Evolutionary conservation across 2,329 filamentous ascomycete species (phyloP), one percentile per base, ranked within the genome.

Genomic region (Neofusicoccum umdonicola): DNA sequence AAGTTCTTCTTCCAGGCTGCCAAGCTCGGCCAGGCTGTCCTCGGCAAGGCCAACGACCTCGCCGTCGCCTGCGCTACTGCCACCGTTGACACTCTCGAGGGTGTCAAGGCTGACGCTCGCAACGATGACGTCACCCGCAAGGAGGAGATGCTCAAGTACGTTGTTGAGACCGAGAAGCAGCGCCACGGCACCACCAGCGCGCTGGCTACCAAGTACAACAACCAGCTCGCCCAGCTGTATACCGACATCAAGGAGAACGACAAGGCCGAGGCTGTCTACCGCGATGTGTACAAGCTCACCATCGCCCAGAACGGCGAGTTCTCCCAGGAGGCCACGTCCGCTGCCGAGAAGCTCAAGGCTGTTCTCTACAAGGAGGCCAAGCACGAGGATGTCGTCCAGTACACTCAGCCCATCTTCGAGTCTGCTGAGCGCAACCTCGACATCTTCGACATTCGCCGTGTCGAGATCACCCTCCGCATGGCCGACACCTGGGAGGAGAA

Each of bases 1-100:
- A 76, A 80, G 50, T 80, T 78, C 66, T 68, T 65, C 15, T 72
- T 66, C 64, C 68, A 70, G 19, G 70, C 70, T 8, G 71, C 68
- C 66, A 70, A 69, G 63, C 67, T 72, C 35, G 69, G 69, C 48
- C 69, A 61, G 47, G 44, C 47, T 7, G 27, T 65, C 17, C 63
- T 65, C 22, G 63, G 63, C 47, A 64, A 64, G 63, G 6, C 17
- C 63, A 58, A 60, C 37, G 63, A 64, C 34, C 63, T 64, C 22
- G 45, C 63, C 35, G 34, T 64, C 35, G 6, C 44, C n/a, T 64
- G 63, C 45, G 63, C 71, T 3, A 68, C 70, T 44, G 54, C 52
- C 35, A 45, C 52, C 34, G 37, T 64, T 5, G 48, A 64, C 37
- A 11, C 42, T 6, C 47, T 39, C 37, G 63, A 64, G 42, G 44